phyloP scores from a whole-genome alignment of 2,329 filamentous ascomycete species.

The Epichloe brachyelytri region DNA sequence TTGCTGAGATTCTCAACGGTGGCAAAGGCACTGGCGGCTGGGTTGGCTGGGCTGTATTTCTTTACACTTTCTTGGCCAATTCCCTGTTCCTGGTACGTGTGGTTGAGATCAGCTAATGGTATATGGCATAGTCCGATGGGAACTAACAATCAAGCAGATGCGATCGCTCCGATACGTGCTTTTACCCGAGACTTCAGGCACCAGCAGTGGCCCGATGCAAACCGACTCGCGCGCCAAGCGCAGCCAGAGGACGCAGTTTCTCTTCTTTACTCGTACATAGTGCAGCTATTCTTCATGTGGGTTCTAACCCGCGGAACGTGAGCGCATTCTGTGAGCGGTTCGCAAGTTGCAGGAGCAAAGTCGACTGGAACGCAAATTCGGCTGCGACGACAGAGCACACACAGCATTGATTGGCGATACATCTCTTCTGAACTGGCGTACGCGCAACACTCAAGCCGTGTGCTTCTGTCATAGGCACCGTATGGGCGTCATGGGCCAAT shows the following conservation, averaged over 20 bases:
- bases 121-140: too few species aligned
- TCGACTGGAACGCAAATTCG: background rate
- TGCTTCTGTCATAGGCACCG: background rate
- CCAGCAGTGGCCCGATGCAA: conserved; percentile 51
- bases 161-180: conserved; percentile 93
- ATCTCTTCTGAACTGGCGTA: too few species aligned
- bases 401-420: background rate
- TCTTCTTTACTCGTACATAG: conserved; percentile 87
- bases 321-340: background rate
- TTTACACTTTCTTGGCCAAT: conserved; percentile 88
- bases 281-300: conserved; percentile 96
- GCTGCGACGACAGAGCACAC: background rate
- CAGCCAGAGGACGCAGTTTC: conserved; percentile 78
- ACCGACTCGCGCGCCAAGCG: conserved; percentile 72
- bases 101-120: background rate
- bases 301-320: conserved; percentile 35
- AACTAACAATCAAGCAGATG: conserved; percentile 41
- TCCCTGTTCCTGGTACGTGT: conserved; percentile 77
- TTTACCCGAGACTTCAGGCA: conserved; percentile 65
- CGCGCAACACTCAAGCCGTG: too few species aligned
- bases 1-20: conserved; percentile 65
- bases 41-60: conserved; percentile 78
- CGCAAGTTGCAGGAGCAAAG: background rate
- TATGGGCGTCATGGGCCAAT: background rate
- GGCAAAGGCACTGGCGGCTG: conserved; percentile 76